Conservation (phyloP, 805 yeast species). For the Wickerhamiella azymoides region DNA sequence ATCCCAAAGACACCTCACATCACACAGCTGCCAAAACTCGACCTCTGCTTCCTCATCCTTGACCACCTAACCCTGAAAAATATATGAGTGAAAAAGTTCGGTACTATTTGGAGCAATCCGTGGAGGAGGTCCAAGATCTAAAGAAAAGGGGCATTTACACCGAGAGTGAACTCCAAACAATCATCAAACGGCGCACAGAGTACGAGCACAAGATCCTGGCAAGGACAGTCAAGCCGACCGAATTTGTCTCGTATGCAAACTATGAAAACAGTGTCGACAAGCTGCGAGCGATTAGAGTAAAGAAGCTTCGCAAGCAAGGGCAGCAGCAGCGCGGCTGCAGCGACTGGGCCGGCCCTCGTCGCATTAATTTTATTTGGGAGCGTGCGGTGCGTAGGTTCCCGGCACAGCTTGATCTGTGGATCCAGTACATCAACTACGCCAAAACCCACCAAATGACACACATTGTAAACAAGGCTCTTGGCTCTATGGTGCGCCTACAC, state of each 20-base stretch:
- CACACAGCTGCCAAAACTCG: not conserved
- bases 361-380: constrained; percentile 70
- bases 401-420: constrained; percentile 65
- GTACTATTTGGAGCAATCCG: constrained; percentile 50
- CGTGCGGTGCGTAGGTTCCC: constrained; percentile 74
- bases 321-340: constrained; percentile 34
- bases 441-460: constrained; percentile 22
- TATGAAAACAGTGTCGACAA: constrained; percentile 72
- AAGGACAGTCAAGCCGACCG: constrained; percentile 65
- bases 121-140: constrained; percentile 86
- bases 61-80: constrained; percentile 4
- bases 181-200: constrained; percentile 88
- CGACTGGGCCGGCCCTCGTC: constrained; percentile 75
- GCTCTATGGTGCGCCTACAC: constrained; percentile 66
- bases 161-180: constrained; percentile 64
- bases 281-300: constrained; percentile 56
- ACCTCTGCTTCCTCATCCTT: not conserved
- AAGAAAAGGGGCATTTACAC: constrained; percentile 68
- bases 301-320: constrained; percentile 35
- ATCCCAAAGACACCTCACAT: too few relatives aligned
- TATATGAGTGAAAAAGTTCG: constrained; percentile 42
- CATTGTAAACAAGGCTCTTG: constrained; percentile 42
- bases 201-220: constrained; percentile 83
- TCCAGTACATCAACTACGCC: constrained; percentile 49
- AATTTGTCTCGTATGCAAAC: constrained; percentile 62